Evolutionary conservation across 305 asterid genomes (phyloP).

Genomic region (Solanum chacoense): DNA sequence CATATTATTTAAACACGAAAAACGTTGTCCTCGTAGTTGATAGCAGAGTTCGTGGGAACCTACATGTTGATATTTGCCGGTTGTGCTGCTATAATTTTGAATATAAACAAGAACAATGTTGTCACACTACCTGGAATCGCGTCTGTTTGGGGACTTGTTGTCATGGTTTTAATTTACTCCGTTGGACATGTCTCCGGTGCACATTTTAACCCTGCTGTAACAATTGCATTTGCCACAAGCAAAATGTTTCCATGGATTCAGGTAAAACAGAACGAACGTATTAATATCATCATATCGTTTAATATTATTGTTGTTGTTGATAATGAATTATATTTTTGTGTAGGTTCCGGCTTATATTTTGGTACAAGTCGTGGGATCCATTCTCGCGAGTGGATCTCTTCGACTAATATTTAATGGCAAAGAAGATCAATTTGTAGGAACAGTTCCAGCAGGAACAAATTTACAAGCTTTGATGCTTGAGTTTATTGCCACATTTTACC

Average conservation of each 20-base stretch:
- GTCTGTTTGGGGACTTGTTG: not conserved
- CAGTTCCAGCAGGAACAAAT: conserved; percentile 32
- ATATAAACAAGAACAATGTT: not conserved
- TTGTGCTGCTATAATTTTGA: not conserved
- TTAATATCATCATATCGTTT: not conserved
- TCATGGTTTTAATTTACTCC: not conserved
- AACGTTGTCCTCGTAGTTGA: not conserved
- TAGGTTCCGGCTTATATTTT: conserved; percentile 40
- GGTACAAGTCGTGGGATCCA: conserved; percentile 36
- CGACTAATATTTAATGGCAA: conserved; percentile 25
- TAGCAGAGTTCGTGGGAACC: not conserved
- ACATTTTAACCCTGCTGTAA: not conserved
- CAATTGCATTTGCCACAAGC: not conserved
- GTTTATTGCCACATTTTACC: conserved; percentile 29
- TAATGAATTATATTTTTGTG: not conserved
- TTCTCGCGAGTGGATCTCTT: conserved; percentile 40
- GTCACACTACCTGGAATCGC: not conserved
- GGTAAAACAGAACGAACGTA: not conserved
- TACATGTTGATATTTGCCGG: not conserved
- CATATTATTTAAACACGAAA: not conserved
- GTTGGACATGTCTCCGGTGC: not conserved
- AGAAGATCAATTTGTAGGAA: conserved; percentile 23
- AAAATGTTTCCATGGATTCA: not conserved
- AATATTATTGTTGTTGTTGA: not conserved
- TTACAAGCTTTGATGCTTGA: conserved; percentile 29